Evolutionary conservation across 805 yeast genomes (phyloP), one percentile per base, ranked within the genome.

Genomic region (Zygosaccharomyces kombuchaensis): DNA sequence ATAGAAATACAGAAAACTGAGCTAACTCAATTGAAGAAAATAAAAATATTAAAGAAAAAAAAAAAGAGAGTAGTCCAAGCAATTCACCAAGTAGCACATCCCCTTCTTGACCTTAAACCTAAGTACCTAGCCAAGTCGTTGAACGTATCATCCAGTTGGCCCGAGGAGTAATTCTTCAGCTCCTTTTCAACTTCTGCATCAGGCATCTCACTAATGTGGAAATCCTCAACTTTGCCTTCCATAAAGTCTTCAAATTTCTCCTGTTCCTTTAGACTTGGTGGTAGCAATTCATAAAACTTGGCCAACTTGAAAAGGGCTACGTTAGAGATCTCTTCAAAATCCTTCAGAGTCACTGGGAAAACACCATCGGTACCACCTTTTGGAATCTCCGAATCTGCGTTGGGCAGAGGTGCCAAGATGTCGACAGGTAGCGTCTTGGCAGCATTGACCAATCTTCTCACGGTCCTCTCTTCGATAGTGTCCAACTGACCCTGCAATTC

Each of bases 401-500:
- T 84, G n/a, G 84, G 77, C 45, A 88, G 63, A 1, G 90, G 84
- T 0, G 84, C 85, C n/a, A 88, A 58, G 6, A 62, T 51, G 13
- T 73, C 80, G 12, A 67, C 67, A 9, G 67, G 65, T 0, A 63
- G 60, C 0, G 59, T 54, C 45, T 80, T 70, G 21, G 74, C 72
- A 1, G 85, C 70, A 60, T 89, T 89, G 51, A 78, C 76, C 3
- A 81, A 69, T 63, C 98, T 74, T 52, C 85, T 74, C 36, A 86
- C 75, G 13, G 84, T 77, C 54, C 95, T 76, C 54, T 86, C 87
- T 60, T 90, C 98, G 27, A 85, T 62, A 19, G 76, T 70, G 43
- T 86, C 90, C 58, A 90, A 73, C 66, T 90, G 97, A 7, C 87
- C 86, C 66, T 90, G 97, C 45, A 90, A 69, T 64, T 90, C 98